phyloP scores from a whole-genome alignment of 352 stramenopile species.

The Achlya hypogyna region DNA sequence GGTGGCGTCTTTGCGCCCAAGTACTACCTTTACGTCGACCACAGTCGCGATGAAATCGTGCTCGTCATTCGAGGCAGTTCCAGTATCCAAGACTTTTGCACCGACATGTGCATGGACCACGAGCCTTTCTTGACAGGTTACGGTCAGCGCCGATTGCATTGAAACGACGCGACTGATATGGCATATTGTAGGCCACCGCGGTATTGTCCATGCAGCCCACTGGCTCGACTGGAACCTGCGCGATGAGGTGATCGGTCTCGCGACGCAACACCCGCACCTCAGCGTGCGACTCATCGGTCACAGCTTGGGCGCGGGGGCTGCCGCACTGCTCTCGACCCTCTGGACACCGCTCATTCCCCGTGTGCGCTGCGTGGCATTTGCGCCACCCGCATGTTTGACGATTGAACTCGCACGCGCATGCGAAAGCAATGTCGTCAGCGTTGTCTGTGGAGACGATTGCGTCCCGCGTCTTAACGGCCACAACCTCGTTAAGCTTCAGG shows the following conservation, averaged over 20 bases:
- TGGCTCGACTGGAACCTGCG: constrained; percentile 56
- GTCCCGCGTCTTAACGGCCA: constrained; percentile 71
- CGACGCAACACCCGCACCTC: constrained; percentile 41
- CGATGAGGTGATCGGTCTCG: constrained; percentile 37
- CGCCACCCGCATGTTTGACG: constrained; percentile 62
- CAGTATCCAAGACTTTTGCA: constrained; percentile 75
- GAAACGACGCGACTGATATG: not conserved
- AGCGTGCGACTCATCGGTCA: constrained; percentile 52
- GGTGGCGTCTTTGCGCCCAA: constrained; percentile 75
- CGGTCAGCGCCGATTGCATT: constrained; percentile 15
- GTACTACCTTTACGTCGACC: constrained; percentile 51
- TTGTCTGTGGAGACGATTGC: constrained; percentile 77
- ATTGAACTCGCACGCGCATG: constrained; percentile 42
- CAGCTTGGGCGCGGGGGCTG: constrained; percentile 57
- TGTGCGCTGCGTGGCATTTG: constrained; percentile 60
- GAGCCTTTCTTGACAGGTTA: constrained; percentile 59
- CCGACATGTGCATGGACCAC: constrained; percentile 67
- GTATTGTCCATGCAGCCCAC: constrained; percentile 63
- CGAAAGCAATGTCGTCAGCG: constrained; percentile 47
- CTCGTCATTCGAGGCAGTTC: constrained; percentile 56
- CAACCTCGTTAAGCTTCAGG: constrained; percentile 51
- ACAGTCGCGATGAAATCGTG: constrained; percentile 46
- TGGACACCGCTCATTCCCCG: constrained; percentile 33
- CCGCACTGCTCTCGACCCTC: constrained; percentile 52
- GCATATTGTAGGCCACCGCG: constrained; percentile 37